Conservation (phyloP, 2,329 filamentous ascomycete genomes). For the Epichloe elymi region DNA sequence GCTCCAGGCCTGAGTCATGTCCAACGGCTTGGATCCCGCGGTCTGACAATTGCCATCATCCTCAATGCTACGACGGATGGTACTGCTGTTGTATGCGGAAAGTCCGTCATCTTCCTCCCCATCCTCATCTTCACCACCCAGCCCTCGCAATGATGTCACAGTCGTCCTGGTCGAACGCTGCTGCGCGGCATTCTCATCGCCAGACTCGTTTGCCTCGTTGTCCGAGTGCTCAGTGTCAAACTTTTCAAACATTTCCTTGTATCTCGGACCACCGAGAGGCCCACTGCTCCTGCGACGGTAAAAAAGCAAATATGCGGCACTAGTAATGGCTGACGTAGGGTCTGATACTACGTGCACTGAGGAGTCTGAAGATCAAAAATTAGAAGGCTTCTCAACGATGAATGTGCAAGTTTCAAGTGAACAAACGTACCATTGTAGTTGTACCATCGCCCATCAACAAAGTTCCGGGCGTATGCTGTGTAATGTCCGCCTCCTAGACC, state of each 20-base stretch:
- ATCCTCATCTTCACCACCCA: slow-evolving; percentile 14
- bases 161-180: slow-evolving; percentile 35
- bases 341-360: slow-evolving; percentile 51
- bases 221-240: slow-evolving; percentile 37
- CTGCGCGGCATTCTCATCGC: slow-evolving; percentile 51
- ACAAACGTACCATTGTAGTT: slow-evolving; percentile 74
- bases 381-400: not conserved
- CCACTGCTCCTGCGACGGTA: slow-evolving; percentile 72
- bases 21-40: slow-evolving; percentile 17
- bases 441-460: slow-evolving; percentile 81
- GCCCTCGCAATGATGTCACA: slow-evolving; percentile 14
- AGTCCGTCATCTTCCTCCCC: slow-evolving; percentile 19
- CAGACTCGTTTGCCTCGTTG: slow-evolving; percentile 38
- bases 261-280: slow-evolving; percentile 66
- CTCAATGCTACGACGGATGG: slow-evolving; percentile 31
- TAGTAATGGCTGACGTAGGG: slow-evolving; percentile 51
- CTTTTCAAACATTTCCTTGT: slow-evolving; percentile 56
- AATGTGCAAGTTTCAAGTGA: not conserved
- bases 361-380: slow-evolving; percentile 45
- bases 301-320: slow-evolving; percentile 84
- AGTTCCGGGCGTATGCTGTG: slow-evolving; percentile 88
- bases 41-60: slow-evolving; percentile 24
- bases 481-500: slow-evolving; percentile 92
- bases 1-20: slow-evolving; percentile 30
- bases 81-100: slow-evolving; percentile 19